Base-by-base conservation (phyloP, 371 early-diverging fungal species). In the Mucor racemosus region DNA sequence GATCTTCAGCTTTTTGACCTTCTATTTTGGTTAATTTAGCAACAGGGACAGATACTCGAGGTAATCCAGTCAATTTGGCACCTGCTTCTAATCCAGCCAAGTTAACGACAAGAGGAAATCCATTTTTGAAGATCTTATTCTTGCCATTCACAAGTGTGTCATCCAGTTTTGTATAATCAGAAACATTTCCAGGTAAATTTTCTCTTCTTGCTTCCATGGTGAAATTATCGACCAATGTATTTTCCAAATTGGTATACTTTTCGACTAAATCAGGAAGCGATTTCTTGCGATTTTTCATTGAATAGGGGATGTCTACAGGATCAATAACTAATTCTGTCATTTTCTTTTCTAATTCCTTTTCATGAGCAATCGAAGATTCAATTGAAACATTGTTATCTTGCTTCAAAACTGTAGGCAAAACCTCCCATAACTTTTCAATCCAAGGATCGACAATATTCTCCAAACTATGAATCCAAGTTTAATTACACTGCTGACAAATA, bases 391-490 rank as follows among this genome's bases (percentile, higher is more conserved):
- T 63, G 7, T 58, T 21, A 10, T 67, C 59, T 63, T 69, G 68
- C 38, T 54, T 44, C 10, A 81, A 64, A 0, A 79, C 77, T 6
- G 79, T 85, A 1, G 87, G 88, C 21, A 97, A 81, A 0, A 75
- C 83, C 0, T 83, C 78, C 95, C 95, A 97, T n/a, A 97, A 68
- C 10, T 88, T 87, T 58, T 85, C 91, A 69, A 95, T 90, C 97
- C 97, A 97, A 35, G 96, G 94, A 80, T 97, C 97, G 0, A 96
- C 94, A 3, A 86, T 84, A 13, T 83, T 88, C 67, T 97, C 97
- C 1, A 97, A 77, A 8, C 92, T 91, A 73, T 8, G 21, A 33
- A 7, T 9, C 7, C 26, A 26, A 14, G 1, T 50, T 26, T 26
- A 13, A 19, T 50, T 21, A 3, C 7, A 7, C n/a, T 50, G 50